These are phyloP conservation scores for apple (Malus domestica) DNA, from an alignment of 306 rosid species.

Conservation along the genomic window DNA sequence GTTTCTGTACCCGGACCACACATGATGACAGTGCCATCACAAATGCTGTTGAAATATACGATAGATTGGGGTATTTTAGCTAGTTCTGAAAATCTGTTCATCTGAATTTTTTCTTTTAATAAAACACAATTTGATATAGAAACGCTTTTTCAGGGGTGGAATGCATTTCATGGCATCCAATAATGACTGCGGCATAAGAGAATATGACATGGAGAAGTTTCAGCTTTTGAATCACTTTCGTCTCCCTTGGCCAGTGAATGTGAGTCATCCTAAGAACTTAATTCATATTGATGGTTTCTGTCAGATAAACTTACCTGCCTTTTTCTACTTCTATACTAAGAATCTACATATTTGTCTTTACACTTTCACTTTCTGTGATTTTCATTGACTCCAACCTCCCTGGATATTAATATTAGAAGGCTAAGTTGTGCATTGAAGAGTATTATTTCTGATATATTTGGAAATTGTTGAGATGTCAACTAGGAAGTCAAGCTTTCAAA, in stretches of 20 bases:
- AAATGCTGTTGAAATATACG: constrained; percentile 75
- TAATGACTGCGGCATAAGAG: constrained; percentile 70
- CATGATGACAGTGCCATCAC: constrained; percentile 83
- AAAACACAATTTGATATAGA: constrained; percentile 16
- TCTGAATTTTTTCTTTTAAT: not conserved
- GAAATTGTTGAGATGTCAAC: not conserved
- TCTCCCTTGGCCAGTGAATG: constrained; percentile 88
- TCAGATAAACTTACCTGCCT: not conserved
- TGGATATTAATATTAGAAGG: not conserved
- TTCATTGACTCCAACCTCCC: not conserved
- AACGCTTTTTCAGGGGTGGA: constrained; percentile 56
- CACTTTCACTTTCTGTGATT: not conserved
- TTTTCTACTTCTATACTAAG: not conserved
- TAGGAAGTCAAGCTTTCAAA: not conserved
- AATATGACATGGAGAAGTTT: constrained; percentile 72
- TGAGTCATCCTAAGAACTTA: constrained; percentile 33
- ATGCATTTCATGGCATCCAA: constrained; percentile 72
- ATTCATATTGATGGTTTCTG: not conserved
- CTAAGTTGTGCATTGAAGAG: not conserved
- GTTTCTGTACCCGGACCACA: constrained; percentile 72
- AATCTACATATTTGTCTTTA: not conserved
- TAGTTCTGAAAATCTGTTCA: not conserved
- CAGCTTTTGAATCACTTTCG: constrained; percentile 67
- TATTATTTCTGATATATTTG: not conserved
- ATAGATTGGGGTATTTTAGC: constrained; percentile 53